Evolutionary conservation across 768 basidiomycete genomes (phyloP).

Genomic region (Boletus pseudo-olivaceus): DNA sequence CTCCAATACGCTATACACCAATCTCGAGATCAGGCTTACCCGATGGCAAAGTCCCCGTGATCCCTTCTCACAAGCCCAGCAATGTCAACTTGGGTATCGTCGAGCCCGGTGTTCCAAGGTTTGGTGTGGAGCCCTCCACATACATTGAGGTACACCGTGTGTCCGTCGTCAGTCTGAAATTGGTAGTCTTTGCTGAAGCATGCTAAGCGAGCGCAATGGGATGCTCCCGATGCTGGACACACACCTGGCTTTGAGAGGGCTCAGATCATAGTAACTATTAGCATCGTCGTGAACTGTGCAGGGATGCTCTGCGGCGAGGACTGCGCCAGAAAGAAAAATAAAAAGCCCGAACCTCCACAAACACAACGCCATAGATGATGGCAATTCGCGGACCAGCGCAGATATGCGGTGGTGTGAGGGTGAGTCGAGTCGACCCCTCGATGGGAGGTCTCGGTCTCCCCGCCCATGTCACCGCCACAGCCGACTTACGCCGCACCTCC

Average conservation of each 20-base stretch:
- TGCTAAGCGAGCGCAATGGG: conserved; percentile 2
- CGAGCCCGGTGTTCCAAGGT: conserved; percentile 53
- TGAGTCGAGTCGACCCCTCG: conserved; percentile 20
- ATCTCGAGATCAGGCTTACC: conserved; percentile 38
- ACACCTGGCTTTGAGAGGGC: conserved; percentile 55
- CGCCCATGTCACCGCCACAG: conserved; percentile 16
- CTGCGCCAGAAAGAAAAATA: conserved; percentile 3
- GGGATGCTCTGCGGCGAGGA: conserved; percentile 44
- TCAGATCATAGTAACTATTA: conserved; percentile 66
- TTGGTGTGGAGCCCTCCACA: conserved; percentile 58
- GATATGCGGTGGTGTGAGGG: conserved; percentile 5
- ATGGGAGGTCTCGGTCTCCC: conserved; percentile 15
- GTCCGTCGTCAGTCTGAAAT: conserved; percentile 45
- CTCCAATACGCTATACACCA: too few relatives aligned
- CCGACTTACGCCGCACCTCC: conserved; percentile 26
- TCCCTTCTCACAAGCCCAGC: conserved; percentile 59
- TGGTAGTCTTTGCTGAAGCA: conserved; percentile 60
- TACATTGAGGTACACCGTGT: conserved; percentile 55
- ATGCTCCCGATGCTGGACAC: conserved; percentile 16
- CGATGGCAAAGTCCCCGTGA: conserved; percentile 70
- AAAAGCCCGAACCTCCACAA: neutral
- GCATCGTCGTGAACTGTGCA: conserved; percentile 51
- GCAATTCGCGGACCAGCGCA: neutral
- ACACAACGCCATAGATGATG: neutral
- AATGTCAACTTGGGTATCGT: conserved; percentile 46